These are phyloP conservation scores for Sclerotinia nivalis DNA, from an alignment of 2,329 filamentous ascomycete genomes.

Conservation along the genomic window DNA sequence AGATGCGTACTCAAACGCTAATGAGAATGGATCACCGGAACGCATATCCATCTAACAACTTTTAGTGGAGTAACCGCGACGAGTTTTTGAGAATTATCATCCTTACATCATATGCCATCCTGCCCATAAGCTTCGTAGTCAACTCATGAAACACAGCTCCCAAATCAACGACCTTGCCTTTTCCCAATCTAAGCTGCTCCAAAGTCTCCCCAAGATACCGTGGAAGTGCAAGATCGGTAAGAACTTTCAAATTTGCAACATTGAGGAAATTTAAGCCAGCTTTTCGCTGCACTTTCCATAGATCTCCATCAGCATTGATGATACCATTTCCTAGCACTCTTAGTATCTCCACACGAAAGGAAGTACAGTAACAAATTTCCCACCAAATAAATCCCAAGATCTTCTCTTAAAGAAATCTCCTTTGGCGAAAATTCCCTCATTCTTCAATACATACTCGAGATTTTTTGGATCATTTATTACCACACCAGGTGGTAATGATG, in stretches of 20 bases:
- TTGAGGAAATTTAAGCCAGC: conserved; percentile 62
- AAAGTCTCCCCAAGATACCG: conserved; percentile 51
- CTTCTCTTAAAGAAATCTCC: conserved; percentile 61
- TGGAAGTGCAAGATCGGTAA: conserved; percentile 60
- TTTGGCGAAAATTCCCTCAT: conserved; percentile 61
- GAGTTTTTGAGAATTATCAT: background rate
- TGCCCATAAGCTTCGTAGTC: conserved; percentile 66
- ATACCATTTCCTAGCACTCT: conserved; percentile 55
- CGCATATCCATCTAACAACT: conserved; percentile 61
- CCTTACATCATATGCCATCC: conserved; percentile 62
- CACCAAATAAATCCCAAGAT: conserved; percentile 62
- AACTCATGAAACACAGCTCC: conserved; percentile 63
- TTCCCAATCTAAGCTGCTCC: conserved; percentile 41
- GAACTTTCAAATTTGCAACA: conserved; percentile 55
- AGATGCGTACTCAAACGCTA: conserved; percentile 63
- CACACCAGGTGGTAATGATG: conserved; percentile 61
- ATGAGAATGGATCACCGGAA: conserved; percentile 58
- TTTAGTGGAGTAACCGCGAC: background rate
- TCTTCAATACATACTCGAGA: conserved; percentile 62
- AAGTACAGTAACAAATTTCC: conserved; percentile 25
- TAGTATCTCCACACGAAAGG: background rate
- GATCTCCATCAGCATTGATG: conserved; percentile 64
- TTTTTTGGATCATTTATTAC: conserved; percentile 63
- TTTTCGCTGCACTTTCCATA: conserved; percentile 64
- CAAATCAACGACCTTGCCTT: conserved; percentile 50